These are phyloP conservation scores for Malania oleifera DNA, from an alignment of 164 flowering plant genomes.

Conservation along the genomic window DNA sequence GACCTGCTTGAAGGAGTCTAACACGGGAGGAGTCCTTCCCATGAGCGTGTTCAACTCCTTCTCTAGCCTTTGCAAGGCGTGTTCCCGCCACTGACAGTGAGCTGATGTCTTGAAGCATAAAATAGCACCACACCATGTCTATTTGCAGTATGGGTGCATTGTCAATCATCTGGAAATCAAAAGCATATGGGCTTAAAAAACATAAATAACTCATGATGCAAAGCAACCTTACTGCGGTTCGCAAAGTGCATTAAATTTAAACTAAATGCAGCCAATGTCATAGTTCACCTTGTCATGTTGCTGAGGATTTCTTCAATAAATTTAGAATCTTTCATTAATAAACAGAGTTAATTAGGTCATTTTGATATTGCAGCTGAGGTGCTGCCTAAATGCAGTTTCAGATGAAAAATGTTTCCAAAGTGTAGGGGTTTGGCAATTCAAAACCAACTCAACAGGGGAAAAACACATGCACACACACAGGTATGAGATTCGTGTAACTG, in stretches of 20 bases:
- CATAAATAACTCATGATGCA: background rate
- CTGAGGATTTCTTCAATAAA: too few species aligned
- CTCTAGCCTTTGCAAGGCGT: slow-evolving; percentile 76
- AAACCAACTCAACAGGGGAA: too few species aligned
- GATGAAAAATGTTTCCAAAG: too few species aligned
- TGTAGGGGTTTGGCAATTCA: too few species aligned
- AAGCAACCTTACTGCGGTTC: background rate
- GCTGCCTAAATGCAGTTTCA: too few species aligned
- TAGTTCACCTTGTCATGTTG: too few species aligned
- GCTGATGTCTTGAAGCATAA: slow-evolving; percentile 82
- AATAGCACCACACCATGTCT: slow-evolving; percentile 97
- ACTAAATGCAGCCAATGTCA: too few species aligned
- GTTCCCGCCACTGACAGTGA: slow-evolving; percentile 80
- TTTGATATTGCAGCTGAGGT: too few species aligned
- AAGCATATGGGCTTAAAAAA: background rate
- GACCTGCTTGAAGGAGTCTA: slow-evolving; percentile 62
- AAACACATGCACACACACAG: too few species aligned
- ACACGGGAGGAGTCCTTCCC: slow-evolving; percentile 70
- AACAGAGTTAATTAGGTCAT: too few species aligned
- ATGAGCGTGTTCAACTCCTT: slow-evolving; percentile 74
- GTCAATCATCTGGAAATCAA: slow-evolving; percentile 59
- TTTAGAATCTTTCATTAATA: too few species aligned
- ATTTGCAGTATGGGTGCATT: slow-evolving; percentile 87
- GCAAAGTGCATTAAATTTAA: background rate
- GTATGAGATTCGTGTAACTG: background rate